These are phyloP conservation scores for Reutealis trisperma DNA, from an alignment of 345 rosid species.

Conservation along the genomic window DNA sequence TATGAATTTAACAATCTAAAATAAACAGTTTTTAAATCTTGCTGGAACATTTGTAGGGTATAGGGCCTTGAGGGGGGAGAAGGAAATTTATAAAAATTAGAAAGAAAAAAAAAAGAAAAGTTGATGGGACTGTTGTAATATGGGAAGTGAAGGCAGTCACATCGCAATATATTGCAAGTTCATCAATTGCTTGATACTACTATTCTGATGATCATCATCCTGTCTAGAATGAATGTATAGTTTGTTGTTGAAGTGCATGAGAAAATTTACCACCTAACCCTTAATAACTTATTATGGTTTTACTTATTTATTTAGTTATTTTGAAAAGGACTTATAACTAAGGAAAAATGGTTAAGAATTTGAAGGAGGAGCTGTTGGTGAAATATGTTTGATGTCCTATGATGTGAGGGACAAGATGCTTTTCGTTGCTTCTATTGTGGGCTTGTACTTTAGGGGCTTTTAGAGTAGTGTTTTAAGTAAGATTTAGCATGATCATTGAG, in stretches of 20 bases:
- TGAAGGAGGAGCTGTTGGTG: background rate
- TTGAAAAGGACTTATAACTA: background rate
- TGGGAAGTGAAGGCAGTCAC: constrained; percentile 2
- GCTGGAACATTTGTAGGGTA: no score
- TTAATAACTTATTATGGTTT: background rate
- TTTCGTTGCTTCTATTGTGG: background rate
- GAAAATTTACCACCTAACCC: background rate
- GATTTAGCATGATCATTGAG: background rate
- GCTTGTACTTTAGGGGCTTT: background rate
- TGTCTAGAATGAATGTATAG: background rate
- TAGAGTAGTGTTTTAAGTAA: background rate
- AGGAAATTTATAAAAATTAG: no score
- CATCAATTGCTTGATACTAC: constrained; percentile 3
- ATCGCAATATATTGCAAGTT: constrained; percentile 13
- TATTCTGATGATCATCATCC: constrained; percentile 12
- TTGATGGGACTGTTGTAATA: background rate
- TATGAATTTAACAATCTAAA: no score
- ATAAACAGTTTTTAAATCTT: no score
- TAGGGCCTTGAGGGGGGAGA: no score
- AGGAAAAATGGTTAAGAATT: background rate
- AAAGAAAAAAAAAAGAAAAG: background rate
- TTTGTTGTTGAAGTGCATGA: background rate
- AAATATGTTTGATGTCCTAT: background rate
- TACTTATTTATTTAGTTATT: background rate
- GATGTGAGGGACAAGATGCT: no score